Conservation (phyloP, 2,329 filamentous ascomycete species). For the Trichoderma citrinoviride region DNA sequence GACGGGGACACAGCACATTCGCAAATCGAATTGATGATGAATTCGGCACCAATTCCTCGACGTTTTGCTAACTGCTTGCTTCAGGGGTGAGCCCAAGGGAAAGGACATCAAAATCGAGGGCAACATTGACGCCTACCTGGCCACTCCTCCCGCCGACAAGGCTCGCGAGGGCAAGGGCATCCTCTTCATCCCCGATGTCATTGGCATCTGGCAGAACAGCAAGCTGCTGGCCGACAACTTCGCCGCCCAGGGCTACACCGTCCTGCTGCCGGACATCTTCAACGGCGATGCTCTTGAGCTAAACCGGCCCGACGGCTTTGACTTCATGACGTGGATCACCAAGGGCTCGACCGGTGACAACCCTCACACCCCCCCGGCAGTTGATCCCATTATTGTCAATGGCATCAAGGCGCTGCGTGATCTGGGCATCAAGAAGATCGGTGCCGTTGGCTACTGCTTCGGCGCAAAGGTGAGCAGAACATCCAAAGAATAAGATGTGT, state of each 20-base stretch:
- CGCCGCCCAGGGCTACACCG: constrained; percentile 35
- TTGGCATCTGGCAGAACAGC: constrained; percentile 43
- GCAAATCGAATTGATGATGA: not conserved
- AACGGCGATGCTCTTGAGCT: constrained; percentile 43
- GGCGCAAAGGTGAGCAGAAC: constrained; percentile 59
- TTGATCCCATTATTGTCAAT: constrained; percentile 33
- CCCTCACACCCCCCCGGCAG: constrained; percentile 34
- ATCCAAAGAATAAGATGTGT: no score
- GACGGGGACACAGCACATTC: not conserved
- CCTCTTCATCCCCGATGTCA: constrained; percentile 22
- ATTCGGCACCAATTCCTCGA: not conserved
- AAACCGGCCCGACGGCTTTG: constrained; percentile 37
- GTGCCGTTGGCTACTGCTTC: constrained; percentile 71
- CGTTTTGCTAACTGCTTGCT: not conserved
- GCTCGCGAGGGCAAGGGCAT: constrained; percentile 16
- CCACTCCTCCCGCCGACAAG: constrained; percentile 22
- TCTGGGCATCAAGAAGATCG: constrained; percentile 57
- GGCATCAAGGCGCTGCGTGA: constrained; percentile 54
- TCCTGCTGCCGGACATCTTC: constrained; percentile 36
- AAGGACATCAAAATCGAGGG: constrained; percentile 23
- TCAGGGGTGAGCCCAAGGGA: constrained; percentile 18
- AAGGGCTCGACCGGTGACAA: constrained; percentile 46
- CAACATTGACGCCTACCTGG: constrained; percentile 26
- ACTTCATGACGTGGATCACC: constrained; percentile 33
- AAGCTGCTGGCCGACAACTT: constrained; percentile 40